Percentiles rank a stretch among this genome's conserved stretches.
These are phyloP conservation scores for Pichia sp. DNA, from an alignment of 1,139 yeast species.

Conservation along the genomic window DNA sequence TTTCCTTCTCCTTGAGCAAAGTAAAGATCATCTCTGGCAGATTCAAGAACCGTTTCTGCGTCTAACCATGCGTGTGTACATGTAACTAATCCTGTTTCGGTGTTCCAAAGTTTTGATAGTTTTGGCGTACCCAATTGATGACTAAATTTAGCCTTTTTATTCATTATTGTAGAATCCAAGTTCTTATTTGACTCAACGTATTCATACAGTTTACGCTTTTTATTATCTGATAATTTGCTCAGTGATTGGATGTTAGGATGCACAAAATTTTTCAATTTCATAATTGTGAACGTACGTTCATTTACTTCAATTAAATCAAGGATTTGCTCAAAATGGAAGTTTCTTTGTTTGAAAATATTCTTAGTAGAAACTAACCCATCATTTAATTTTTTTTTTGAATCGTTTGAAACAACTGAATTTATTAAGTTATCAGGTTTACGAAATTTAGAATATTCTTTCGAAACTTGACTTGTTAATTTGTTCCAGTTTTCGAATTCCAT, in stretches of 20 bases:
- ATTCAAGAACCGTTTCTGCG: constrained; percentile 17
- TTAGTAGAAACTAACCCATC: not conserved
- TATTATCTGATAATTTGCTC: constrained; percentile 10
- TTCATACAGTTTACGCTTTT: constrained; percentile 22
- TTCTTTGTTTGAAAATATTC: constrained; percentile 1
- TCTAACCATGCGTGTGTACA: not conserved
- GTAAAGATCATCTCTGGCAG: constrained; percentile 25
- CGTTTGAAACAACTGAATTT: constrained; percentile 1
- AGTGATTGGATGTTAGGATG: constrained; percentile 20
- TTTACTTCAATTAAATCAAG: constrained; percentile 12
- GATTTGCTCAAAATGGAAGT: constrained; percentile 8
- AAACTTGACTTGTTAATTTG: constrained; percentile 13
- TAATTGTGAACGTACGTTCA: constrained; percentile 23
- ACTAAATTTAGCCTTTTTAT: constrained; percentile 18
- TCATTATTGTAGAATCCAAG: not conserved
- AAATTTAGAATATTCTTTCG: constrained; percentile 14
- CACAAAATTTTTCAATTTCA: constrained; percentile 25
- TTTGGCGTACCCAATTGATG: constrained; percentile 25
- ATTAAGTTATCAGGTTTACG: constrained; percentile 7
- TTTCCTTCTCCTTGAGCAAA: constrained; percentile 16
- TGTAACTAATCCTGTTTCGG: constrained; percentile 1
- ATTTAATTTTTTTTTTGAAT: constrained; percentile 1
- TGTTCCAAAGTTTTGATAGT: constrained; percentile 24
- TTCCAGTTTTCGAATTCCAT: constrained; percentile 17
- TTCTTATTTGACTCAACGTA: not conserved